Conservation (phyloP, 2,329 filamentous ascomycete species). For the Cladosporium austrohemisphaericum region DNA sequence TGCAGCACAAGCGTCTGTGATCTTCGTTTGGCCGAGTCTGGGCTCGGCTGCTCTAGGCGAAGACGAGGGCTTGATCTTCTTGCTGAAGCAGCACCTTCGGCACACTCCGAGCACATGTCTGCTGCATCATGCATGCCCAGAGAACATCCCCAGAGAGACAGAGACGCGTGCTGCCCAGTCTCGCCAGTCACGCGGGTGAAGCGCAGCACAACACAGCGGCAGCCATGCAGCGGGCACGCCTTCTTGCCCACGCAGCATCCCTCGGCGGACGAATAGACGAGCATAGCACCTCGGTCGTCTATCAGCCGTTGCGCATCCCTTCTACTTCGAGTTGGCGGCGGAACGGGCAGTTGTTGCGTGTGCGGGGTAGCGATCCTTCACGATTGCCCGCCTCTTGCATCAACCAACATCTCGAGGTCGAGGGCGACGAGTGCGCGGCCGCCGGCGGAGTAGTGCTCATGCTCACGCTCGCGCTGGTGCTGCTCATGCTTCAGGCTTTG, state of each 20-base stretch:
- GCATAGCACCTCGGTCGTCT: background rate
- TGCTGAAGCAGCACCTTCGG: no score
- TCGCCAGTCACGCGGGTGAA: slow-evolving; percentile 5
- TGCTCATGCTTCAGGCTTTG: slow-evolving; percentile 1
- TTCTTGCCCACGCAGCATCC: background rate
- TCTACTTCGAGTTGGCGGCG: slow-evolving; percentile 1
- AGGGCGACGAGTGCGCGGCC: background rate
- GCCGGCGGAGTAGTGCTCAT: background rate
- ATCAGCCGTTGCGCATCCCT: background rate
- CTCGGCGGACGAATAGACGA: background rate
- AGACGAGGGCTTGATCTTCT: no score
- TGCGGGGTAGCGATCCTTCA: slow-evolving; percentile 1
- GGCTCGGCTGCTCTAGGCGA: no score
- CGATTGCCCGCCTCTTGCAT: no score
- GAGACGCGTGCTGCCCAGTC: background rate
- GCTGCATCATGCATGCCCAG: no score
- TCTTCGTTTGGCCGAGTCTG: no score
- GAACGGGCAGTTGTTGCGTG: background rate
- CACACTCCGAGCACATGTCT: slow-evolving; percentile 9
- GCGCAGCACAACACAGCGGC: slow-evolving; percentile 4
- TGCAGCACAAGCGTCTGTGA: no score
- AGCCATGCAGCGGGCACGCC: background rate
- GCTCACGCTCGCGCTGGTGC: background rate
- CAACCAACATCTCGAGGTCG: background rate
- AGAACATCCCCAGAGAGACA: no score